These are phyloP conservation scores for Pinus tabuliformis DNA, from an alignment of 75 land plant species.

Conservation along the genomic window DNA sequence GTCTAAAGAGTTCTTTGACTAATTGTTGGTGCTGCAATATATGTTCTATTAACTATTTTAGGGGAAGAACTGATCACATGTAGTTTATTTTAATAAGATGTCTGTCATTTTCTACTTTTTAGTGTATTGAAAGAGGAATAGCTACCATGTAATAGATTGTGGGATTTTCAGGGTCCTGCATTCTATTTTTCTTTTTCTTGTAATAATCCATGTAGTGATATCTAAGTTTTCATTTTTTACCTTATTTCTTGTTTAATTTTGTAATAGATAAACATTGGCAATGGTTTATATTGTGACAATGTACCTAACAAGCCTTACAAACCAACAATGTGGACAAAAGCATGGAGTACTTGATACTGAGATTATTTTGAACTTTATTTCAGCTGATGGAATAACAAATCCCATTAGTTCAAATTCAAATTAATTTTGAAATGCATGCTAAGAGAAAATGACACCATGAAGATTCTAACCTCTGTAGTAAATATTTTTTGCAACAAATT, in stretches of 20 bases:
- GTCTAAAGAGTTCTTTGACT: too few species aligned
- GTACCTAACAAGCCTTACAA: conserved; percentile 67
- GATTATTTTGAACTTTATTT: not conserved
- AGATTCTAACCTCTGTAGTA: not conserved
- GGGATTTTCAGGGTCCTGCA: not conserved
- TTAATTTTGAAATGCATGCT: not conserved
- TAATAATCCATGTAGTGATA: not conserved
- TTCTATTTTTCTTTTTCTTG: not conserved
- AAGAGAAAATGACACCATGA: not conserved
- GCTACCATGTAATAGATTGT: not conserved
- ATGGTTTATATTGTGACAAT: conserved; percentile 79
- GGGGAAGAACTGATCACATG: too few species aligned
- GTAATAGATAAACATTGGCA: conserved; percentile 73
- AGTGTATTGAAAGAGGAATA: not conserved
- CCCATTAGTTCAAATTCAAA: too few species aligned
- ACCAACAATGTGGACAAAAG: conserved; percentile 82
- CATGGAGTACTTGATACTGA: conserved; percentile 78
- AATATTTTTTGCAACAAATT: not conserved
- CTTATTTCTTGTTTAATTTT: not conserved
- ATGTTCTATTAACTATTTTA: too few species aligned
- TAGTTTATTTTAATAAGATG: too few species aligned
- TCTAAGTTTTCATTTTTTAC: not conserved
- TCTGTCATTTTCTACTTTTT: too few species aligned
- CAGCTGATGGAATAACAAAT: not conserved
- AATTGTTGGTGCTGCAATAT: too few species aligned